Conservation (phyloP, 352 stramenopile species). For the Globisporangium polare region DNA sequence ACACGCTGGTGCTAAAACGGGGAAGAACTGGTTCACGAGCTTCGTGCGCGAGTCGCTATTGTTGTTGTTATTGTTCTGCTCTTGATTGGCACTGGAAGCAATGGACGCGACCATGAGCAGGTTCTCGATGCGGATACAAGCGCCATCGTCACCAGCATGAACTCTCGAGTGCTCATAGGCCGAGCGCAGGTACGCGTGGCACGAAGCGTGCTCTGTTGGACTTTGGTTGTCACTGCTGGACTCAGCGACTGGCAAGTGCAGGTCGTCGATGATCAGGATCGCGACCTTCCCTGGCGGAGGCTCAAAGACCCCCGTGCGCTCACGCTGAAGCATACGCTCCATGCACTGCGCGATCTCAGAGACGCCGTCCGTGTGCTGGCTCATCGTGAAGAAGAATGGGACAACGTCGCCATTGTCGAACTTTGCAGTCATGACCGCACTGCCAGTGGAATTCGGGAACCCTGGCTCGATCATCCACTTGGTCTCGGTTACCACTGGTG, state of each 20-base stretch:
- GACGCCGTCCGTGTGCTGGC: slow-evolving; percentile 13
- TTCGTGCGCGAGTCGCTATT: slow-evolving; percentile 5
- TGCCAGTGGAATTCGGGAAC: neutral
- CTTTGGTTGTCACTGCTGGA: neutral
- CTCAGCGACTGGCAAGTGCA: slow-evolving; percentile 29
- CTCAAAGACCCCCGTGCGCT: slow-evolving; percentile 43
- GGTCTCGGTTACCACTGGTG: neutral
- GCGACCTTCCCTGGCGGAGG: slow-evolving; percentile 50
- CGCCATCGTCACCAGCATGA: slow-evolving; percentile 17
- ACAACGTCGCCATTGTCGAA: slow-evolving; percentile 39
- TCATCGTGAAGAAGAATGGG: slow-evolving; percentile 46
- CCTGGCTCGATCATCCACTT: slow-evolving; percentile 16
- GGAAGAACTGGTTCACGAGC: slow-evolving; percentile 27
- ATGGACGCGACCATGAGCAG: slow-evolving; percentile 35
- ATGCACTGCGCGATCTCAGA: slow-evolving; percentile 33
- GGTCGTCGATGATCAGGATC: slow-evolving; percentile 49
- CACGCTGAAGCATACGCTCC: slow-evolving; percentile 53
- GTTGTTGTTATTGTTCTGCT: neutral
- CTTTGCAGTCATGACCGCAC: slow-evolving; percentile 15
- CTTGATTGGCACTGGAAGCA: neutral
- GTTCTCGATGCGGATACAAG: slow-evolving; percentile 25
- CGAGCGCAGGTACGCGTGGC: slow-evolving; percentile 30
- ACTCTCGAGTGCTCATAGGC: slow-evolving; percentile 29
- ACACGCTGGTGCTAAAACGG: slow-evolving; percentile 23
- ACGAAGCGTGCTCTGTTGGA: slow-evolving; percentile 7